Percentiles rank a stretch among this genome's conserved stretches.
Evolutionary conservation across 768 basidiomycete genomes (phyloP).

Genomic region (Macrolepiota fuliginosa): DNA sequence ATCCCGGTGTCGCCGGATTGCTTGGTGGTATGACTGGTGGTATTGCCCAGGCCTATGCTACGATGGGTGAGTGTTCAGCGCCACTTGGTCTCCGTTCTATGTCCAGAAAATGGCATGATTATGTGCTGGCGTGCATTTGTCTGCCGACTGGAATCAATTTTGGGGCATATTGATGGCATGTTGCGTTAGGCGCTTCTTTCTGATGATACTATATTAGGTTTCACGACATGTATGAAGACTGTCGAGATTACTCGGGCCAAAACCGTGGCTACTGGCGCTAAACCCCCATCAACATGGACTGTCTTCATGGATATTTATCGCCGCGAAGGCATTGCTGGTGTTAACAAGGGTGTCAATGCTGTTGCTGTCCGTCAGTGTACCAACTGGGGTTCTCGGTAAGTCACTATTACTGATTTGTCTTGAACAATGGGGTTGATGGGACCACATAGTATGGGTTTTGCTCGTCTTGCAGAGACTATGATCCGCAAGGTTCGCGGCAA

Average conservation of each 20-base stretch:
- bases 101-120: not conserved
- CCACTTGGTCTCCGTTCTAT: not conserved
- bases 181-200: not conserved
- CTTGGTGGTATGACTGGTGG: constrained; percentile 98
- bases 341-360: constrained; percentile 99
- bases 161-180: not conserved
- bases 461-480: constrained; percentile 81
- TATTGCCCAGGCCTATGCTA: constrained; percentile 96
- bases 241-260: constrained; percentile 97
- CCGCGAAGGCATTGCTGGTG: constrained; percentile 89
- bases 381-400: constrained; percentile 89
- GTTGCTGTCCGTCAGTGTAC: constrained; percentile 91
- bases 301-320: constrained; percentile 95
- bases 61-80: constrained; percentile 80
- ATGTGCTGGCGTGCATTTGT: not conserved
- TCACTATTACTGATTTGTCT: not conserved
- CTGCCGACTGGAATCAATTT: not conserved
- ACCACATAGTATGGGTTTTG: constrained; percentile 83
- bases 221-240: constrained; percentile 99
- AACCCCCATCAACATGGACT: constrained; percentile 90
- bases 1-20: constrained; percentile 80
- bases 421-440: not conserved
- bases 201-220: constrained; percentile 49
- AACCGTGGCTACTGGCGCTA: constrained; percentile 77
- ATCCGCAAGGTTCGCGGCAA: constrained; percentile 82